Conservation (phyloP, 2,329 filamentous ascomycete genomes). For the Aspergillus persii region DNA sequence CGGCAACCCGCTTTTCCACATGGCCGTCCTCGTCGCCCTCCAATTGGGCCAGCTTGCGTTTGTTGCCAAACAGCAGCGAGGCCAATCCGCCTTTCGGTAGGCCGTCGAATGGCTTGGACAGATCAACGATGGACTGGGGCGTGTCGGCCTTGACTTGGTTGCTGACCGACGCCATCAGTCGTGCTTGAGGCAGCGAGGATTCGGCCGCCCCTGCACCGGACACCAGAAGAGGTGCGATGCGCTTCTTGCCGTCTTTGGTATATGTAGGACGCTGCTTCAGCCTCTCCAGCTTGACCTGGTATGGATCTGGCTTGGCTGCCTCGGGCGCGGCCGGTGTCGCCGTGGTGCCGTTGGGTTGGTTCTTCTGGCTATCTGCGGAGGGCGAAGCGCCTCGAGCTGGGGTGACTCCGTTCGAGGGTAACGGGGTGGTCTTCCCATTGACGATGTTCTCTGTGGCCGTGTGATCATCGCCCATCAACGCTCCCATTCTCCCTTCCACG, state of each 20-base stretch:
- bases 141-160: slow-evolving; percentile 66
- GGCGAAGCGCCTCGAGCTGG: slow-evolving; percentile 34
- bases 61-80: slow-evolving; percentile 85
- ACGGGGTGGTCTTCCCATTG: slow-evolving; percentile 46
- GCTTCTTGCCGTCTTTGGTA: slow-evolving; percentile 95
- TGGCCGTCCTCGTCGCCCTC: slow-evolving; percentile 73
- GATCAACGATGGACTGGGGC: slow-evolving; percentile 79
- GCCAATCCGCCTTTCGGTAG: slow-evolving; percentile 85
- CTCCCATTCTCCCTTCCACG: slow-evolving; percentile 93
- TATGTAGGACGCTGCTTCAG: slow-evolving; percentile 91
- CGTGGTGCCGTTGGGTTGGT: slow-evolving; percentile 37
- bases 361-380: slow-evolving; percentile 31
- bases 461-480: slow-evolving; percentile 86
- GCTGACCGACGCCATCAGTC: slow-evolving; percentile 74
- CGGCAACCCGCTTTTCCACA: slow-evolving; percentile 58
- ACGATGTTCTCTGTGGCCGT: slow-evolving; percentile 52
- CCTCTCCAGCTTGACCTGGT: slow-evolving; percentile 60
- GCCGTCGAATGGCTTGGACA: slow-evolving; percentile 91
- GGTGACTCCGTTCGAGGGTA: slow-evolving; percentile 46
- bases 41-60: slow-evolving; percentile 72
- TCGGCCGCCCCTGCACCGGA: slow-evolving; percentile 84
- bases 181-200: slow-evolving; percentile 84
- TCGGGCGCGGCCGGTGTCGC: slow-evolving; percentile 33
- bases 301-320: slow-evolving; percentile 50
- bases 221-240: slow-evolving; percentile 86